Conservation (phyloP, 805 yeast species). For the Kodamaea fukazawae region DNA sequence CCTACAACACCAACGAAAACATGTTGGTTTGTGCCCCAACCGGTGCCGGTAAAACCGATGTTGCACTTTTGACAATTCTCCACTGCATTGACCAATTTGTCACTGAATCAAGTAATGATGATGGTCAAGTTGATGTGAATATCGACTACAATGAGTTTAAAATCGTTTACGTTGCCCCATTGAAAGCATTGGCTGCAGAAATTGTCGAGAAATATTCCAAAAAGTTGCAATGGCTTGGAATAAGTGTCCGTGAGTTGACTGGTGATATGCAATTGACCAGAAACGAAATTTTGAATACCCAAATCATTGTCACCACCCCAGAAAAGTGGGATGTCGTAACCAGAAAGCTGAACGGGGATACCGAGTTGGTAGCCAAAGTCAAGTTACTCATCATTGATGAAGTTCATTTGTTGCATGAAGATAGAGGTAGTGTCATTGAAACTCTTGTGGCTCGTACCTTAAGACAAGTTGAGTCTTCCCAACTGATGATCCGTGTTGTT, state of each 20-base stretch:
- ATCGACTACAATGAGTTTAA: conserved; percentile 84
- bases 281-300: conserved; percentile 77
- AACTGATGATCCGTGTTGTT: conserved; percentile 88
- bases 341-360: conserved; percentile 86
- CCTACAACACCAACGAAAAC: conserved; percentile 88
- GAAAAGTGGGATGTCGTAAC: conserved; percentile 99
- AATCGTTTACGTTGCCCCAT: conserved; percentile 88
- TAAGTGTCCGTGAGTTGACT: conserved; percentile 82
- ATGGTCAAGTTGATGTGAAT: conserved; percentile 49
- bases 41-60: conserved; percentile 97
- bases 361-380: conserved; percentile 79
- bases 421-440: conserved; percentile 96
- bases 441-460: conserved; percentile 91
- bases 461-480: conserved; percentile 92
- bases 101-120: conserved; percentile 45
- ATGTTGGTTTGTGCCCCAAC: conserved; percentile 97
- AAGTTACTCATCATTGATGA: conserved; percentile 89
- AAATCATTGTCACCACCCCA: conserved; percentile 89
- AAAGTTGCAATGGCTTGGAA: conserved; percentile 79
- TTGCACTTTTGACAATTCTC: conserved; percentile 76
- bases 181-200: conserved; percentile 94
- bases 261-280: conserved; percentile 94
- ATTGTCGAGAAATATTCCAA: conserved; percentile 85
- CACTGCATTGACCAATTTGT: conserved; percentile 75
- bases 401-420: conserved; percentile 95